Conservation (phyloP, 257 asterid genomes). For the Ajuga chamaepitys region DNA sequence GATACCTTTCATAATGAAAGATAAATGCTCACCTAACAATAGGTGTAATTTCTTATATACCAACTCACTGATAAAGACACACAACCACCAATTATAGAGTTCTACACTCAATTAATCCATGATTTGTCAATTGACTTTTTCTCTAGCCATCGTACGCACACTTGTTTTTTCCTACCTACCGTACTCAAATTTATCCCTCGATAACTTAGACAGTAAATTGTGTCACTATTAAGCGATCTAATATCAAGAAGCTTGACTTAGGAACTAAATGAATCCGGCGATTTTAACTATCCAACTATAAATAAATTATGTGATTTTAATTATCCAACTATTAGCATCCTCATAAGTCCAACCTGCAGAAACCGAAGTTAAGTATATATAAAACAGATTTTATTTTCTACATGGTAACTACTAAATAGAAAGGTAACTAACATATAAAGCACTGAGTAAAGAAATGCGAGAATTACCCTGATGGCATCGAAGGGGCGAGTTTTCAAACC, state of each 20-base stretch:
- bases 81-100: slow-evolving; percentile 19
- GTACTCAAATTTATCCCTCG: no score
- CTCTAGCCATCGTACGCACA: not conserved
- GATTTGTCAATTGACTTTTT: not conserved
- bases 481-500: slow-evolving; percentile 82
- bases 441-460: not conserved
- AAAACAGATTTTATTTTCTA: not conserved
- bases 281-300: no score
- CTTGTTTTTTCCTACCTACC: slow-evolving; percentile 1
- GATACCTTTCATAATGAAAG: no score
- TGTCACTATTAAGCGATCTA: not conserved
- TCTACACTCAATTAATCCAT: not conserved
- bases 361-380: not conserved
- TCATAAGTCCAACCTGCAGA: not conserved
- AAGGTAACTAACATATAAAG: not conserved
- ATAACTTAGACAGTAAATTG: no score
- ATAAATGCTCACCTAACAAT: slow-evolving; percentile 15
- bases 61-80: slow-evolving; percentile 28
- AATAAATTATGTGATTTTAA: not conserved
- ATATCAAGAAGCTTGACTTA: not conserved
- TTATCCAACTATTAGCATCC: not conserved
- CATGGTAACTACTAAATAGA: not conserved
- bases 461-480: slow-evolving; percentile 71
- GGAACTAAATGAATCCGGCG: no score
- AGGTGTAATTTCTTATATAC: slow-evolving; percentile 1